Evolutionary conservation across 106 monocot genomes (phyloP).

Genomic region (Platanthera guangdongensis): DNA sequence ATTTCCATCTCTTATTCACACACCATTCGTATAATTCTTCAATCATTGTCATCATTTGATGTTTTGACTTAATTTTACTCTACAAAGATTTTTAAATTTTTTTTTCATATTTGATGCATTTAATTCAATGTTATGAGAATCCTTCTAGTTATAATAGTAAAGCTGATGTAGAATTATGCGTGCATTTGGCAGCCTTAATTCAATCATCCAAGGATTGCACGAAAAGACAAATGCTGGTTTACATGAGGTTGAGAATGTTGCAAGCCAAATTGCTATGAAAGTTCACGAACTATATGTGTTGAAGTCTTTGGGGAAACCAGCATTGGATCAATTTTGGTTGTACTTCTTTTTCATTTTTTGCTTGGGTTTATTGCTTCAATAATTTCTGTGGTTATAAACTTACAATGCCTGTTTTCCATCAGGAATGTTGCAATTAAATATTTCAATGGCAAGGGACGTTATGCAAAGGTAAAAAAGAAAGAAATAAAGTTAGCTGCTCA

Average conservation of each 20-base stretch:
- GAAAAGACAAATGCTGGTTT: constrained; percentile 1
- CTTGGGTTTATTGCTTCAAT: neutral
- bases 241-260: constrained; percentile 5
- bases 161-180: neutral
- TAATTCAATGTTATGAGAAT: neutral
- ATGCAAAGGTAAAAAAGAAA: constrained; percentile 8
- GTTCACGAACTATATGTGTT: constrained; percentile 9
- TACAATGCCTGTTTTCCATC: neutral
- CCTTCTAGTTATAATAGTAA: neutral
- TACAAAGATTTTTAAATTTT: too few relatives aligned
- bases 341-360: neutral
- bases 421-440: constrained; percentile 8
- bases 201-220: constrained; percentile 8
- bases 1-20: too few relatives aligned
- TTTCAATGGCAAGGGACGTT: constrained; percentile 7
- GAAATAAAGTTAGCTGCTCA: constrained; percentile 14
- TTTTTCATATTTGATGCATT: too few relatives aligned
- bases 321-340: constrained; percentile 6
- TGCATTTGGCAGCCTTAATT: constrained; percentile 5
- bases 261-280: constrained; percentile 5
- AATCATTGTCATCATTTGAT: too few relatives aligned
- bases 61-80: too few relatives aligned
- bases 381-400: neutral
- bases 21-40: too few relatives aligned
- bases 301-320: constrained; percentile 5